Evolutionary conservation across 2,329 filamentous ascomycete genomes (phyloP), one percentile per base, ranked within the genome.

Genomic region (Blumeria hordei): DNA sequence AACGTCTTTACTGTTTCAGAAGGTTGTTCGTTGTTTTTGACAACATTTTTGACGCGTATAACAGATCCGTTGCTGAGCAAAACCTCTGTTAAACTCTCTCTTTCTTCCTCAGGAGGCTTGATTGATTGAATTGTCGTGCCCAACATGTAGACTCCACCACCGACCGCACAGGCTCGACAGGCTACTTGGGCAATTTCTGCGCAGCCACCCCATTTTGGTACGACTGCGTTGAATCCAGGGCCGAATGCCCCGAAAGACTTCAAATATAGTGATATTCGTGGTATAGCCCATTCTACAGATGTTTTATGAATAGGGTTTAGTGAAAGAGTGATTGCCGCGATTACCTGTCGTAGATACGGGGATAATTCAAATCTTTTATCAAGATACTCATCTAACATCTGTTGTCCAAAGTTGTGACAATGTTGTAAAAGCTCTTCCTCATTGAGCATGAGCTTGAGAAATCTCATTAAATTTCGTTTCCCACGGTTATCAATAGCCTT

Each of bases 181-280:
- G 81, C 85, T 28, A 94, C 88, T 70, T 98, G 90, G 34, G 85
- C 80, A 57, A 96, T 79, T 68, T 98, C 90, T 35, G 87, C 83
- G 50, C 84, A 73, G 33, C 90, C 88, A 50, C 90, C 90, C 82
- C 88, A 98, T 72, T 94, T 95, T 21, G 88, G 83, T 60, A 94
- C 78, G 11, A 98, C 79, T 50, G 87, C 85, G 54, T 85, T 85
- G 65, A 96, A 96, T 9, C 90, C 88, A 51, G 84, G 77, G 0
- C 90, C 90, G 62, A 95, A 90, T 4, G 85, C 71, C 7, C 90
- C 88, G 68, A 93, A 88, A 0, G 90, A 95, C 12, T 77, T 76
- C 53, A 96, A 70, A 67, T 98, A 88, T 47, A 81, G 78, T 60
- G 83, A 75, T 56, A 96, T 84, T 32, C 78, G 74, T 1, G 77